Evolutionary conservation across 2,329 filamentous ascomycete species (phyloP).

Genomic region (Stagonosporopsis rhizophila): DNA sequence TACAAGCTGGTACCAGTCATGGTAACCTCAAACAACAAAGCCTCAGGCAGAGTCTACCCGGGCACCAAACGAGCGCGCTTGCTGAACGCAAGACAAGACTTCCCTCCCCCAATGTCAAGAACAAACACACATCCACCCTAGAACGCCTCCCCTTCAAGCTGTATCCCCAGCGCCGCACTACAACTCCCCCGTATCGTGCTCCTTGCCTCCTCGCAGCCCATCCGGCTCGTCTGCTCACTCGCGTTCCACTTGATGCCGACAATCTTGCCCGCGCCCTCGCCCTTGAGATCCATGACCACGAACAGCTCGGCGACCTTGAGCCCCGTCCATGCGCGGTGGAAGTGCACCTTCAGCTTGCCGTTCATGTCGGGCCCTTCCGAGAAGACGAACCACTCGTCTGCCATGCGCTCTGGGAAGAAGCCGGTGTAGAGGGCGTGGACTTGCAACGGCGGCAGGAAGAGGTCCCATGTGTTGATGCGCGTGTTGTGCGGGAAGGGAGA

Average conservation of each 20-base stretch:
- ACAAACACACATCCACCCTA: conserved; percentile 56
- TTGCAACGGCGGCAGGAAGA: conserved; percentile 43
- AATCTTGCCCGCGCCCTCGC: conserved; percentile 45
- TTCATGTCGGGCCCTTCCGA: conserved; percentile 41
- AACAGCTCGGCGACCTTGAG: conserved; percentile 45
- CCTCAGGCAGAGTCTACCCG: too few relatives aligned
- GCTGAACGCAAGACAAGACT: background rate
- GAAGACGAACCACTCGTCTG: conserved; percentile 46
- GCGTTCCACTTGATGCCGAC: conserved; percentile 47
- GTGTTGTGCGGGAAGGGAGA: conserved; percentile 12
- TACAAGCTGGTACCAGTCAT: too few relatives aligned
- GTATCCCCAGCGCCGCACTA: conserved; percentile 33
- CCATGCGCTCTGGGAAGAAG: conserved; percentile 29
- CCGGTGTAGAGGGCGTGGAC: conserved; percentile 42
- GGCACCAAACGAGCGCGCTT: background rate
- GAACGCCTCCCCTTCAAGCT: conserved; percentile 56
- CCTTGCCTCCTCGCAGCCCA: conserved; percentile 41
- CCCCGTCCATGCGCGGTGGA: conserved; percentile 43
- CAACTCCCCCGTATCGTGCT: conserved; percentile 36
- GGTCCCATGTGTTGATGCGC: conserved; percentile 37
- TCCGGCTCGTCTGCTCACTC: conserved; percentile 32
- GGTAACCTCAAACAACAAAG: too few relatives aligned
- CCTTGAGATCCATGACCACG: conserved; percentile 44
- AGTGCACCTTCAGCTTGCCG: conserved; percentile 47
- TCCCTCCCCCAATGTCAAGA: background rate